A percentile compares a stretch with the other conserved stretches of the same genome.
Conservation (phyloP, 1,284 basidiomycete species). For the Puccinia polysora region DNA sequence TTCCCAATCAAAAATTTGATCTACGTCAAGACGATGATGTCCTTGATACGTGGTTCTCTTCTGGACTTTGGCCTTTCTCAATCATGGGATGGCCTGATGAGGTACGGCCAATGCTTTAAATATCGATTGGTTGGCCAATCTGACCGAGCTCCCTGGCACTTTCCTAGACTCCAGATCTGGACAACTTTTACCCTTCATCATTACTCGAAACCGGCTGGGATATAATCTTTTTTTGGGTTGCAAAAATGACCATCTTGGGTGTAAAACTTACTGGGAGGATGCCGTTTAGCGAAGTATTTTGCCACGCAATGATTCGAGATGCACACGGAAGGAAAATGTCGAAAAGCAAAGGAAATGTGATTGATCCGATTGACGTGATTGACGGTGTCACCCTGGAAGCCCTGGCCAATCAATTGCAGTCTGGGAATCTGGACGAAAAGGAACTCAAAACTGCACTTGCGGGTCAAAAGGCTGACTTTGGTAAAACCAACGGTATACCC, state of each 20-base stretch:
- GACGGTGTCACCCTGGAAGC: constrained; percentile 75
- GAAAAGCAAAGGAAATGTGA: constrained; percentile 96
- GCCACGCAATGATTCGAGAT: constrained; percentile 92
- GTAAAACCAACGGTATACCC: constrained; percentile 82
- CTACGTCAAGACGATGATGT: constrained; percentile 96
- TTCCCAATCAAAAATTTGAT: constrained; percentile 66
- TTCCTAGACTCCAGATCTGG: constrained; percentile 65
- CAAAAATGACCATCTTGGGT: constrained; percentile 94
- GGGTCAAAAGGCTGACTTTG: constrained; percentile 99
- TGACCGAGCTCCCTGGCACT: constrained; percentile 22
- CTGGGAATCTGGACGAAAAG: constrained; percentile 89
- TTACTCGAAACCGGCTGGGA: constrained; percentile 98
- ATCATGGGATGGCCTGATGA: constrained; percentile 95
- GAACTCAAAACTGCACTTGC: constrained; percentile 86
- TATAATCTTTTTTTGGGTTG: constrained; percentile 99
- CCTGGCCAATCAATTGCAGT: constrained; percentile 79
- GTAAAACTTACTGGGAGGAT: constrained; percentile 80
- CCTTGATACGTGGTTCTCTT: constrained; percentile 98
- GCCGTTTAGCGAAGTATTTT: constrained; percentile 96
- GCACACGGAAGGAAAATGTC: constrained; percentile 99
- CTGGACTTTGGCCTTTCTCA: constrained; percentile 95
- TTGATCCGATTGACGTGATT: constrained; percentile 95
- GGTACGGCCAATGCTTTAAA: constrained; percentile 55
- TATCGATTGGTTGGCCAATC: background rate
- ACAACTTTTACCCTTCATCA: constrained; percentile 79